phyloP scores from a whole-genome alignment of 2,329 filamentous ascomycete species.

The Cladosporium sphaerospermum region DNA sequence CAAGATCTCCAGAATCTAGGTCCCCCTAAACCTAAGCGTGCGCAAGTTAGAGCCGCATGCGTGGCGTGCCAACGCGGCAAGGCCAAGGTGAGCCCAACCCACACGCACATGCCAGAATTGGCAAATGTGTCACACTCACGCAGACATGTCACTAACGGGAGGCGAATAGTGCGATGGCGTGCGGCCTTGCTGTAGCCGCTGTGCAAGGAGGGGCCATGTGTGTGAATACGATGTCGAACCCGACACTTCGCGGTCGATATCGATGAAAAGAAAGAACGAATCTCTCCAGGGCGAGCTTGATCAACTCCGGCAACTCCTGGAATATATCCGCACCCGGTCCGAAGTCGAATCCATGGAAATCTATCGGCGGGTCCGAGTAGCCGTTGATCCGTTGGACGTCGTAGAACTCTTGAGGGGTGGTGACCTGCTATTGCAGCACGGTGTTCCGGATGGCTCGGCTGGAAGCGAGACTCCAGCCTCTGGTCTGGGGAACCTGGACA shows the following conservation, averaged over 20 bases:
- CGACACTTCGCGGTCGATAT: slow-evolving; percentile 8
- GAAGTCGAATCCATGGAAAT: slow-evolving; percentile 10
- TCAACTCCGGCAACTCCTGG: not conserved
- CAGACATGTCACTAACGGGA: too few species aligned
- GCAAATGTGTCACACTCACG: too few species aligned
- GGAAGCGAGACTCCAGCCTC: slow-evolving; percentile 1
- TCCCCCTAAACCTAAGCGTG: slow-evolving; percentile 6
- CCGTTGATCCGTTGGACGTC: slow-evolving; percentile 5
- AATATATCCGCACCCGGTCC: slow-evolving; percentile 5
- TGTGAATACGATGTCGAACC: slow-evolving; percentile 10
- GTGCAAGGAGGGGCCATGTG: slow-evolving; percentile 2
- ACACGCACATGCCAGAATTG: too few species aligned
- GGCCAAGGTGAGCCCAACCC: slow-evolving; percentile 5
- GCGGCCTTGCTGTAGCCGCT: slow-evolving; percentile 6
- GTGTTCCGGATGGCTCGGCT: not conserved
- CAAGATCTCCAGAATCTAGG: not conserved
- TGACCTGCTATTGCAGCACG: slow-evolving; percentile 2
- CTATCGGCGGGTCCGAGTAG: slow-evolving; percentile 3
- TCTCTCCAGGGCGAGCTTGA: slow-evolving; percentile 2
- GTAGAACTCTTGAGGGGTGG: not conserved
- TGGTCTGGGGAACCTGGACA: slow-evolving; percentile 2
- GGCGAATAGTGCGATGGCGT: slow-evolving; percentile 5
- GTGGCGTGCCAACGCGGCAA: slow-evolving; percentile 8
- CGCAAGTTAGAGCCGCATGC: slow-evolving; percentile 8
- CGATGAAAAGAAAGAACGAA: slow-evolving; percentile 9